phyloP scores from a whole-genome alignment of 192 early-diverging fungal genomes.

The Coemansia sp. region DNA sequence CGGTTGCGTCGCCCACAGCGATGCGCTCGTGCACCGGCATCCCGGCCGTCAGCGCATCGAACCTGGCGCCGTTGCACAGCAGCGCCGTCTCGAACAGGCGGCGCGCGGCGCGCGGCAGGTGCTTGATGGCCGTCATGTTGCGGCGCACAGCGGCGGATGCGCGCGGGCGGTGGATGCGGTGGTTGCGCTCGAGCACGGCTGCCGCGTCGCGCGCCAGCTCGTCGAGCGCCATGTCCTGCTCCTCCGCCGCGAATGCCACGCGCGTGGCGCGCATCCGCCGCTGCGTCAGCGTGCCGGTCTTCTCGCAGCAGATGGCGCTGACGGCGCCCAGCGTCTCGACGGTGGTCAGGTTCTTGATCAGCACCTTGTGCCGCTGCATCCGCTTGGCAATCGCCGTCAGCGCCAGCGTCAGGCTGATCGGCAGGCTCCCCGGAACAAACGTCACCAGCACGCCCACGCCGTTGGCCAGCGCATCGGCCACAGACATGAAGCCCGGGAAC shows the following conservation, averaged over 20 bases:
- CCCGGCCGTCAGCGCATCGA: constrained; percentile 54
- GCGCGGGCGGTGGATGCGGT: not conserved
- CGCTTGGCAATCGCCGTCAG: constrained; percentile 75
- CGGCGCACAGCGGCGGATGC: not conserved
- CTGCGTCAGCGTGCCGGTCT: constrained; percentile 90
- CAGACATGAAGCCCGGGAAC: constrained; percentile 60
- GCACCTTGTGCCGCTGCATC: constrained; percentile 69
- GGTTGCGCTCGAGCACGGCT: constrained; percentile 5
- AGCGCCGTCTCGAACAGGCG: constrained; percentile 49
- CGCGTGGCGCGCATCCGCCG: constrained; percentile 67
- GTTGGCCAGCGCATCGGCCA: constrained; percentile 53
- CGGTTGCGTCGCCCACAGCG: constrained; percentile 83
- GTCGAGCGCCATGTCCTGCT: not conserved
- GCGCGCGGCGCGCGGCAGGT: constrained; percentile 15
- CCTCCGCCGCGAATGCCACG: constrained; percentile 18
- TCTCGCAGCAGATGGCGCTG: constrained; percentile 75
- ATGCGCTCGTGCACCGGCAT: constrained; percentile 61
- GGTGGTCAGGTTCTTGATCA: constrained; percentile 80
- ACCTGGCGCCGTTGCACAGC: constrained; percentile 70
- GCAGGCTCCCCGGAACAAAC: constrained; percentile 81
- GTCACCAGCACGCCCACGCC: constrained; percentile 71
- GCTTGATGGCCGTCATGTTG: not conserved
- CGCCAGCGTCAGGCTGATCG: constrained; percentile 74
- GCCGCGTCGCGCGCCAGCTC: not conserved
- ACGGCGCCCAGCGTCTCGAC: constrained; percentile 88